Conservation (phyloP, 2,329 filamentous ascomycete species). For the Aspergillus unguis region DNA sequence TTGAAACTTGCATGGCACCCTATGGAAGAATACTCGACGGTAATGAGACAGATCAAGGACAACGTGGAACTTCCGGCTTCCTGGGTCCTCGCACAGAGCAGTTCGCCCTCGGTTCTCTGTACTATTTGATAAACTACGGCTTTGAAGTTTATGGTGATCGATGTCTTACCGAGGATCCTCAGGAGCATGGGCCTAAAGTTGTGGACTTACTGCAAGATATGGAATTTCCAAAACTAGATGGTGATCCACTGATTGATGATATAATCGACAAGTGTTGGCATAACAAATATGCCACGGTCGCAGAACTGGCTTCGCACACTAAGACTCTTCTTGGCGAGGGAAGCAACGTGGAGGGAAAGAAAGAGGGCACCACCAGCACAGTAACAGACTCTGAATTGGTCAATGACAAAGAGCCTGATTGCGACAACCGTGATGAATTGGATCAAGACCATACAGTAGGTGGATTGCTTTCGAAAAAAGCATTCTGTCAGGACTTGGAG, state of each 20-base stretch:
- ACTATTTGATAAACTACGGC: constrained; percentile 15
- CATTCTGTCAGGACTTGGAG: constrained; percentile 24
- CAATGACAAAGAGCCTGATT: no score
- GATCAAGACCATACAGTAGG: constrained; percentile 8
- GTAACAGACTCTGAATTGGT: no score
- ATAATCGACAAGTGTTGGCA: constrained; percentile 25
- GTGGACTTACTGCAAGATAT: constrained; percentile 20
- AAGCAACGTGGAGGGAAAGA: no score
- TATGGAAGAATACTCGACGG: constrained; percentile 27
- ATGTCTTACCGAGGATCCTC: constrained; percentile 5
- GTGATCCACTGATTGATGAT: constrained; percentile 23
- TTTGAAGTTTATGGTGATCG: neutral
- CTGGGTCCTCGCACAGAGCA: constrained; percentile 30
- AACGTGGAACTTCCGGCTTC: constrained; percentile 19
- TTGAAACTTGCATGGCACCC: constrained; percentile 23
- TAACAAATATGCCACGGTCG: constrained; percentile 20
- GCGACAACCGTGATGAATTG: neutral
- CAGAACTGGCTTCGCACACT: constrained; percentile 18
- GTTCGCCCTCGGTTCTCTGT: constrained; percentile 33
- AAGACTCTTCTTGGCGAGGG: constrained; percentile 6
- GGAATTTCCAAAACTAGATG: constrained; percentile 24
- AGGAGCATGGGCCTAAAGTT: constrained; percentile 14
- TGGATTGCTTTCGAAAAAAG: constrained; percentile 19
- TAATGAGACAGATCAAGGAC: constrained; percentile 19
- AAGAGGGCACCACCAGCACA: no score